Conservation (phyloP, 75 land plant species). For the Cupressus sempervirens region DNA sequence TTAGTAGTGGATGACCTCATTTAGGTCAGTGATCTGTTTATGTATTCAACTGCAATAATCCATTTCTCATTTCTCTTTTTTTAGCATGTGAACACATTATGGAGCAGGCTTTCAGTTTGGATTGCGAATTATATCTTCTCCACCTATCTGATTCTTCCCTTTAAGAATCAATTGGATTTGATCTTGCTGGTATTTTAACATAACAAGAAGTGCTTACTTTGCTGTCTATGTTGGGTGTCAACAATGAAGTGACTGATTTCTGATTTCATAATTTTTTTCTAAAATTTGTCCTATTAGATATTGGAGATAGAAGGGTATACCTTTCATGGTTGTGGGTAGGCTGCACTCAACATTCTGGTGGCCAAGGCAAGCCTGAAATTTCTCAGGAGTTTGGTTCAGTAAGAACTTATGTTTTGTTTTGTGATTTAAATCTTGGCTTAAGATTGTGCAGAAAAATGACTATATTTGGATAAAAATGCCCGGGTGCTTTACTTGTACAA, state of each 20-base stretch:
- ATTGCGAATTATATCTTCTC: neutral
- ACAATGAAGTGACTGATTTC: neutral
- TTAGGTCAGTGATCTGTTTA: constrained; percentile 12
- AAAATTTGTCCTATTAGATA: constrained; percentile 9
- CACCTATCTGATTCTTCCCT: constrained; percentile 8
- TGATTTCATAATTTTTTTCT: constrained; percentile 10
- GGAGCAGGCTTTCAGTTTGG: constrained; percentile 4
- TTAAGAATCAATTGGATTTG: constrained; percentile 9
- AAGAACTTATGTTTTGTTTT: constrained; percentile 10
- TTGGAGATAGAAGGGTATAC: constrained; percentile 11
- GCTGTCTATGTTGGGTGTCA: constrained; percentile 1
- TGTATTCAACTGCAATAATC: constrained; percentile 7
- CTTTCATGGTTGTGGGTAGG: constrained; percentile 7
- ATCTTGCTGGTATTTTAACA: constrained; percentile 5
- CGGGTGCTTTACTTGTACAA: neutral
- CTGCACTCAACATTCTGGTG: constrained; percentile 13
- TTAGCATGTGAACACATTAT: neutral
- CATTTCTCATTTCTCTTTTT: neutral
- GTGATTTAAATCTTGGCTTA: neutral
- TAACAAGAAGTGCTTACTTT: constrained; percentile 9
- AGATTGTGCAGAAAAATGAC: neutral
- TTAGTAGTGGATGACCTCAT: constrained; percentile 1
- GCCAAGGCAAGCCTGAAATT: constrained; percentile 8
- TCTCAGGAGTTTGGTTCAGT: constrained; percentile 4
- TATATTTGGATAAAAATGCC: neutral